phyloP scores from a whole-genome alignment of 768 basidiomycete genomes.

The Chalciporus pseudorubinellus region DNA sequence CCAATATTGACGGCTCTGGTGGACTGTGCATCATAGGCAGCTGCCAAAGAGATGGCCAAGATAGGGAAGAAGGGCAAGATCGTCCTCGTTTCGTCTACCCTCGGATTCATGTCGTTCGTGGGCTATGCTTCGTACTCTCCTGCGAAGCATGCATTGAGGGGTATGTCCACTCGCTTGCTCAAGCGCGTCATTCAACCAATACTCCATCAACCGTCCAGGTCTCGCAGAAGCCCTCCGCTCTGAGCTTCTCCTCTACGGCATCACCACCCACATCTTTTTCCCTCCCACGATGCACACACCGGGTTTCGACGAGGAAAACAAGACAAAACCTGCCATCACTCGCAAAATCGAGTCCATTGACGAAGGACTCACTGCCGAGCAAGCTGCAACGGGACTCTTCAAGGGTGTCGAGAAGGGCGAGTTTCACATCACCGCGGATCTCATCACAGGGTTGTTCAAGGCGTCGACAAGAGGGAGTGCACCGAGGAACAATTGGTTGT shows the following conservation, averaged over 20 bases:
- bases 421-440: conserved; percentile 72
- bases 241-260: conserved; percentile 70
- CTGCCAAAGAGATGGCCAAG: conserved; percentile 57
- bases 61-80: conserved; percentile 59
- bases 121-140: conserved; percentile 73
- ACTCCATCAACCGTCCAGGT: conserved; percentile 38
- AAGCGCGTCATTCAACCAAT: too few relatives aligned
- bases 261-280: conserved; percentile 77
- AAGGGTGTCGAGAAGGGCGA: conserved; percentile 70
- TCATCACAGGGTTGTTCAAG: conserved; percentile 66
- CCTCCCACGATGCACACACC: conserved; percentile 79
- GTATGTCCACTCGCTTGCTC: conserved; percentile 1
- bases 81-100: conserved; percentile 65
- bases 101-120: conserved; percentile 67
- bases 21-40: conserved; percentile 43
- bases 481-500: conserved; percentile 56
- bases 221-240: conserved; percentile 77
- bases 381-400: conserved; percentile 57
- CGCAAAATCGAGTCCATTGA: conserved; percentile 76
- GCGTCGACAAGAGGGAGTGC: conserved; percentile 59
- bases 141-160: not conserved
- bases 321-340: conserved; percentile 71
- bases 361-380: conserved; percentile 58
- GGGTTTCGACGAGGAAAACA: conserved; percentile 74
- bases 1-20: not conserved